These are phyloP conservation scores for Euptelea pleiosperma DNA, from an alignment of 164 flowering plant genomes.

Conservation along the genomic window DNA sequence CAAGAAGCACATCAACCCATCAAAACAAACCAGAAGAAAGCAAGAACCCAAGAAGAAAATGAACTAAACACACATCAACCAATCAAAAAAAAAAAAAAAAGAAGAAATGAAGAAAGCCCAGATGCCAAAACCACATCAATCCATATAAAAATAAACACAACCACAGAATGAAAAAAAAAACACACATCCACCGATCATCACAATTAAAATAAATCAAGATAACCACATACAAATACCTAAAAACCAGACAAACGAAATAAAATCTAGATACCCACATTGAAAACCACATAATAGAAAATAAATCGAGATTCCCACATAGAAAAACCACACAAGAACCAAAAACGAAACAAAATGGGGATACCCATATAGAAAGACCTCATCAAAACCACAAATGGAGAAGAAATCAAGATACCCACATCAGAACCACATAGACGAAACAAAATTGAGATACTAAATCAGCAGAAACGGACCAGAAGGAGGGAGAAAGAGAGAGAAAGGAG, in stretches of 20 bases:
- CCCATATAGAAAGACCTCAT: neutral
- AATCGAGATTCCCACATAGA: neutral
- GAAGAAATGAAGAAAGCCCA: neutral
- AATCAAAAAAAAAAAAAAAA: neutral
- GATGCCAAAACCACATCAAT: no score
- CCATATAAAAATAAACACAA: no score
- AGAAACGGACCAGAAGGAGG: neutral
- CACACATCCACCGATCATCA: no score
- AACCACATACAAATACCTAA: no score
- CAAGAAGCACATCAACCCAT: neutral
- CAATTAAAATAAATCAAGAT: no score
- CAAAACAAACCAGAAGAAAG: neutral
- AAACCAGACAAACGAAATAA: neutral
- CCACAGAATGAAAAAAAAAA: no score
- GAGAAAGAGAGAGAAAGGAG: neutral
- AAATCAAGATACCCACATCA: neutral
- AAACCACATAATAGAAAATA: no score
- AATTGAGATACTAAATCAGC: neutral
- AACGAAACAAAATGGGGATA: neutral
- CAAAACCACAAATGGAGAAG: neutral
- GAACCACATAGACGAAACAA: no score
- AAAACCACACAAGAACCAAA: neutral
- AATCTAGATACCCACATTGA: constrained; percentile 2
- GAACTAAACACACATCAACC: constrained; percentile 2
- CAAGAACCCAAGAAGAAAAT: neutral